Conservation (phyloP, 352 stramenopile genomes). For the Pythium utonaiense region DNA sequence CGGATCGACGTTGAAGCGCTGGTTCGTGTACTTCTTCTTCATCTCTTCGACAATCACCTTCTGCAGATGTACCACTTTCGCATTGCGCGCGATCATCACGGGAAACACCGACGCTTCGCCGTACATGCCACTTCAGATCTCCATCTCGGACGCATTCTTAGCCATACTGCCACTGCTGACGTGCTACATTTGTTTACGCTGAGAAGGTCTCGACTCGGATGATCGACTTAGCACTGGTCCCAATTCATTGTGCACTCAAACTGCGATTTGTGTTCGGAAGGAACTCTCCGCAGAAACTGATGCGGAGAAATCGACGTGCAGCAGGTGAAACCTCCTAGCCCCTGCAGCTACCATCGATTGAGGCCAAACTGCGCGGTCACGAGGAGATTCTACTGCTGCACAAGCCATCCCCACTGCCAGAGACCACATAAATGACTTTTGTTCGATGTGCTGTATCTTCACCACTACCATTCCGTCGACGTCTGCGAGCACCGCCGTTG, state of each 20-base stretch:
- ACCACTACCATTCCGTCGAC: not conserved
- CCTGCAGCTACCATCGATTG: conserved; percentile 17
- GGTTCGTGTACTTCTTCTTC: not conserved
- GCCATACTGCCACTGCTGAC: too few relatives aligned
- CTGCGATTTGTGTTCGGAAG: too few relatives aligned
- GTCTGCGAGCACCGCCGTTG: conserved; percentile 3
- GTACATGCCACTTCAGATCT: conserved; percentile 3
- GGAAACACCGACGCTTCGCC: conserved; percentile 7
- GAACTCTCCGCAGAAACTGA: too few relatives aligned
- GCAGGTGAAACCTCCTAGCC: not conserved
- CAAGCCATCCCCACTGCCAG: not conserved
- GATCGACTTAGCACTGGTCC: too few relatives aligned
- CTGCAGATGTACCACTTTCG: not conserved
- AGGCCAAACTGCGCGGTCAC: conserved; percentile 23
- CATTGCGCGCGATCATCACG: conserved; percentile 6
- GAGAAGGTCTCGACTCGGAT: too few relatives aligned
- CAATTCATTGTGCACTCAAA: too few relatives aligned
- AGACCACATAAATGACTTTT: not conserved
- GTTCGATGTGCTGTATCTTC: not conserved
- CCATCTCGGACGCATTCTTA: too few relatives aligned
- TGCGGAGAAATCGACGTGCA: too few relatives aligned
- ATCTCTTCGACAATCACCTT: not conserved
- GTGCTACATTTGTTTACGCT: too few relatives aligned
- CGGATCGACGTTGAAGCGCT: conserved; percentile 4
- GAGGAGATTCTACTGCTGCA: conserved; percentile 3